phyloP scores from a whole-genome alignment of 371 early-diverging fungal genomes.

The Mucor plumbeus region DNA sequence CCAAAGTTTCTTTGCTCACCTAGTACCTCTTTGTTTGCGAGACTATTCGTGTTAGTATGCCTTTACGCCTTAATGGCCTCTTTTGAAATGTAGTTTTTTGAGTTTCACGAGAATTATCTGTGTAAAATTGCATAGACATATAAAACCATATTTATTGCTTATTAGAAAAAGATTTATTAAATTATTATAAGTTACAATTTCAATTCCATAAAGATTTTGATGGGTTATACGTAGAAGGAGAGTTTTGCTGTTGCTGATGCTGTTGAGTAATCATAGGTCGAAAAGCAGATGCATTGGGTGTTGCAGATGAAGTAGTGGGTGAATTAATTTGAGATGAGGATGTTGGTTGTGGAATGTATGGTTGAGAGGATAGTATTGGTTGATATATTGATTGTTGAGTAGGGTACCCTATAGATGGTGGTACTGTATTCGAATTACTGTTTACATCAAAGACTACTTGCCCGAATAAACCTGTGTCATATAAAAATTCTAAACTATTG shows the following conservation, averaged over 20 bases:
- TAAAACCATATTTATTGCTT: too few species aligned
- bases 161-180: too few species aligned
- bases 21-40: too few species aligned
- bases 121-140: too few species aligned
- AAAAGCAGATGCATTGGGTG: background rate
- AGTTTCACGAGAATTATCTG: too few species aligned
- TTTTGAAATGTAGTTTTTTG: too few species aligned
- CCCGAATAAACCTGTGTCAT: constrained; percentile 48
- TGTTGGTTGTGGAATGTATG: background rate
- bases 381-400: background rate
- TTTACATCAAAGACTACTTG: constrained; percentile 50
- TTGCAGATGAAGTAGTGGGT: background rate
- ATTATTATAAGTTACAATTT: too few species aligned
- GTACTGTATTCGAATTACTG: background rate
- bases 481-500: constrained; percentile 47
- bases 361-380: background rate
- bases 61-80: too few species aligned
- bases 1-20: too few species aligned
- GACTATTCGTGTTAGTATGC: too few species aligned
- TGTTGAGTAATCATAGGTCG: constrained; percentile 10
- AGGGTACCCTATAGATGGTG: background rate
- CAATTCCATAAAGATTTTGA: constrained; percentile 20
- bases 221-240: constrained; percentile 10
- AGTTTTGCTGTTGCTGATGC: constrained; percentile 4
- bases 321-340: background rate